Percentiles rank a stretch among this genome's conserved stretches.
Evolutionary conservation across 108 stramenopile genomes (phyloP).

Genomic region (Cyclotella distinguenda): DNA sequence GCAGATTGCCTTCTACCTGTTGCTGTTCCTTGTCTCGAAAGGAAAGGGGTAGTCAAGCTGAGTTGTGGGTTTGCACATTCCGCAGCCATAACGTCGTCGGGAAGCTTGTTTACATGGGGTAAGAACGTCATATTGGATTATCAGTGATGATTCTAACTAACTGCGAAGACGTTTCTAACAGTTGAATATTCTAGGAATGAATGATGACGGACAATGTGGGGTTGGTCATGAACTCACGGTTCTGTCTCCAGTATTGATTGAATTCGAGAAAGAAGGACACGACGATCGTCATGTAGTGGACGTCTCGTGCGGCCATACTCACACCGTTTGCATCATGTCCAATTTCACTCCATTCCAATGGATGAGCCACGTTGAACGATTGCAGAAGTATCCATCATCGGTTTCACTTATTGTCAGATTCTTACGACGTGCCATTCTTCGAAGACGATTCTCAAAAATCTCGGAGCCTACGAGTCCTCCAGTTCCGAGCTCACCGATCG

Average conservation of each 20-base stretch:
- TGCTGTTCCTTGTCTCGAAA: slow-evolving; percentile 2
- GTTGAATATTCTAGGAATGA: slow-evolving; percentile 13
- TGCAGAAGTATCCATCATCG: neutral
- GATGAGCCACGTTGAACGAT: neutral
- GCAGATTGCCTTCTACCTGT: slow-evolving; percentile 28
- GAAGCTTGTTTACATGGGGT: slow-evolving; percentile 23
- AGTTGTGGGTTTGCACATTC: slow-evolving; percentile 33
- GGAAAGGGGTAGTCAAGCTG: slow-evolving; percentile 14
- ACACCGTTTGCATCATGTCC: slow-evolving; percentile 21
- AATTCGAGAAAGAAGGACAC: slow-evolving; percentile 2
- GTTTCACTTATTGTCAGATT: slow-evolving; percentile 7
- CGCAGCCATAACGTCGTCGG: slow-evolving; percentile 14
- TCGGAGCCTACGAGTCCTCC: neutral
- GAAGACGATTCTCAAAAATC: neutral
- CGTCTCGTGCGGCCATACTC: slow-evolving; percentile 32
- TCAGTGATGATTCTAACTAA: neutral
- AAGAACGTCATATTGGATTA: neutral
- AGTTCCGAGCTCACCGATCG: neutral
- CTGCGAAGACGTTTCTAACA: neutral
- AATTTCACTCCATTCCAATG: slow-evolving; percentile 1
- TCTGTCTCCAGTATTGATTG: slow-evolving; percentile 1
- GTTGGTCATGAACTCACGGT: slow-evolving; percentile 15
- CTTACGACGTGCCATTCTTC: neutral
- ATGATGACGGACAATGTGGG: slow-evolving; percentile 37
- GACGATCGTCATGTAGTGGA: slow-evolving; percentile 8